Percentiles rank a stretch among this genome's conserved stretches.
phyloP scores from a whole-genome alignment of 257 asterid genomes.

The Galeopsis tetrahit region DNA sequence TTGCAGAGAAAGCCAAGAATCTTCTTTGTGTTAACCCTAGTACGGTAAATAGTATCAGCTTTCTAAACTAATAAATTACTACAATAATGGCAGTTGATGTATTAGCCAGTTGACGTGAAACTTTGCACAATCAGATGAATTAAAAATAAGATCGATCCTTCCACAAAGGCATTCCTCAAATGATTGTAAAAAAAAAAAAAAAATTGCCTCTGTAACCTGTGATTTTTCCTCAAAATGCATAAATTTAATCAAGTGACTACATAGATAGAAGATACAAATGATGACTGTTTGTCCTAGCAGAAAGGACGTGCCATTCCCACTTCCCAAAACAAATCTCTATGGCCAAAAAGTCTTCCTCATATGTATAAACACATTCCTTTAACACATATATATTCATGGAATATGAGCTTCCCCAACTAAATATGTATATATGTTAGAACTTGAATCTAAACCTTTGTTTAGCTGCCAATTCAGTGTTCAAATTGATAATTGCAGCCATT shows the following conservation, averaged over 20 bases:
- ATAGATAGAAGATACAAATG: not conserved
- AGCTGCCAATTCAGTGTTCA: not conserved
- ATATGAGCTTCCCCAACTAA: not conserved
- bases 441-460: not conserved
- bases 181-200: not conserved
- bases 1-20: constrained; percentile 64
- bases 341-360: constrained; percentile 7
- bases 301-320: not conserved
- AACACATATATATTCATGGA: not conserved
- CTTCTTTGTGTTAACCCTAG: constrained; percentile 60
- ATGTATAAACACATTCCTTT: not conserved
- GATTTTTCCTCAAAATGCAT: not conserved
- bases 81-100: not conserved
- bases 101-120: constrained; percentile 7
- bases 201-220: constrained; percentile 4
- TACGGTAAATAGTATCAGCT: constrained; percentile 28
- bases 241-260: not conserved
- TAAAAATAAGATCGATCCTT: constrained; percentile 1
- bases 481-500: not conserved
- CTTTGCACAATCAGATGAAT: constrained; percentile 6
- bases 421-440: not conserved
- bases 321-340: constrained; percentile 13
- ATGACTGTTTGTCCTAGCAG: not conserved
- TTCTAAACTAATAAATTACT: constrained; percentile 25
- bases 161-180: not conserved